Evolutionary conservation across 495 filamentous ascomycete genomes (phyloP), one percentile per base, ranked within the genome.

Genomic region (Aspergillus homomorphus): DNA sequence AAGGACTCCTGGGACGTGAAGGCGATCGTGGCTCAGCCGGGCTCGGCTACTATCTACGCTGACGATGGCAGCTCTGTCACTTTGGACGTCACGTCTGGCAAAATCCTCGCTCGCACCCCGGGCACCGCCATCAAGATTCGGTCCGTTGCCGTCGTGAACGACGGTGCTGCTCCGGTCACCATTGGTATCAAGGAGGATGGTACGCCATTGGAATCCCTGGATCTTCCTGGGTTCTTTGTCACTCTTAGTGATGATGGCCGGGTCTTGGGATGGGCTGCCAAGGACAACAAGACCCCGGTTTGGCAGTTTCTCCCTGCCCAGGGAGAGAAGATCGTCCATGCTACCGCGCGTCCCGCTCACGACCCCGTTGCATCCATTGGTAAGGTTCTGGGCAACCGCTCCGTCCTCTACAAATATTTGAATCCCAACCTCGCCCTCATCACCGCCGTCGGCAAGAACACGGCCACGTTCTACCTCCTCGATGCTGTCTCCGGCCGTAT

Each of bases 321-420:
- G 0, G 84, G 84, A 48, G 84, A 96, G 72, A 78, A 76, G 57
- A 84, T 96, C 52, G 73, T 85, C 42, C 74, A 78, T 33, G 79
- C 92, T 26, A 85, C 83, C 15, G 73, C 85, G 23, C 81, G 89
- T 28, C 86, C 91, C 15, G 62, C 79, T 7, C 87, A 94, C 62
- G 93, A 98, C 59, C 90, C 90, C 3, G 87, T 96, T 45, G 93
- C 95, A 10, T 97, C 94, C 0, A 96, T 99, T 56, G 94, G 95
- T 46, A 88, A 90, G 58, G 94, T 96, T 19, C 83, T 98, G 30
- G 92, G 91, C 51, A 87, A 98, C 65, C 87, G 94, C 19, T 88
- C 86, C 1, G 94, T 99, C 43, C 80, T 96, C 58, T 99, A 98
- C 83, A 99, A 99, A 76, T 97, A 97, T 69, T 76, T 99, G 22